Evolutionary conservation across 1,139 yeast genomes (phyloP).

Genomic region (Kazachstania sp.): DNA sequence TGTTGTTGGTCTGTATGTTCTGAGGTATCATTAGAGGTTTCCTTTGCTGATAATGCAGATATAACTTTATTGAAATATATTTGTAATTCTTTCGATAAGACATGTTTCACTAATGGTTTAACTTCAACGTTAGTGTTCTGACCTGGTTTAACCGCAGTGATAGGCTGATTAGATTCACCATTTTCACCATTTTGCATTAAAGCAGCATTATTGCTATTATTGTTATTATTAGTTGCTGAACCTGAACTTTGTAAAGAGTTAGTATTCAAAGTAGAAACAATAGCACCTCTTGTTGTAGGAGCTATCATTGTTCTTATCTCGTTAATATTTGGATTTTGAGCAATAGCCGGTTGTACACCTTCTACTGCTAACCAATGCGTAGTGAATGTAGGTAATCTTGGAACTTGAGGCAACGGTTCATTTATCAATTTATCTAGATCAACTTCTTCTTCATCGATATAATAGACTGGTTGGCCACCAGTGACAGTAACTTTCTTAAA

Average conservation of each 20-base stretch:
- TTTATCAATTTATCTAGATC: constrained; percentile 91
- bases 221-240: constrained; percentile 1
- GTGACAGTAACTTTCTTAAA: constrained; percentile 30
- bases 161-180: constrained; percentile 17
- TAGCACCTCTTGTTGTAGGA: constrained; percentile 62
- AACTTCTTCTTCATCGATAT: constrained; percentile 80
- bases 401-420: constrained; percentile 92
- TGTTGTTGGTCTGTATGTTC: constrained; percentile 35
- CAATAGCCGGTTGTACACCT: constrained; percentile 96
- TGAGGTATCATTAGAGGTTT: constrained; percentile 12
- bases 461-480: constrained; percentile 68
- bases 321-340: constrained; percentile 85
- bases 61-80: constrained; percentile 87
- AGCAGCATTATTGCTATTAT: neutral
- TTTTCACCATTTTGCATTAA: constrained; percentile 12
- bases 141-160: constrained; percentile 35
- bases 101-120: constrained; percentile 94
- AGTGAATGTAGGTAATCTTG: constrained; percentile 83
- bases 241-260: constrained; percentile 28
- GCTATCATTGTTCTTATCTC: constrained; percentile 60
- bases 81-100: constrained; percentile 86
- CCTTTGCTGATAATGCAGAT: constrained; percentile 55
- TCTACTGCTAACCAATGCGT: constrained; percentile 99
- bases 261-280: constrained; percentile 40
- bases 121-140: constrained; percentile 53